Base-by-base conservation (phyloP, 495 filamentous ascomycete genomes). In the Aeminium ludgeri region DNA sequence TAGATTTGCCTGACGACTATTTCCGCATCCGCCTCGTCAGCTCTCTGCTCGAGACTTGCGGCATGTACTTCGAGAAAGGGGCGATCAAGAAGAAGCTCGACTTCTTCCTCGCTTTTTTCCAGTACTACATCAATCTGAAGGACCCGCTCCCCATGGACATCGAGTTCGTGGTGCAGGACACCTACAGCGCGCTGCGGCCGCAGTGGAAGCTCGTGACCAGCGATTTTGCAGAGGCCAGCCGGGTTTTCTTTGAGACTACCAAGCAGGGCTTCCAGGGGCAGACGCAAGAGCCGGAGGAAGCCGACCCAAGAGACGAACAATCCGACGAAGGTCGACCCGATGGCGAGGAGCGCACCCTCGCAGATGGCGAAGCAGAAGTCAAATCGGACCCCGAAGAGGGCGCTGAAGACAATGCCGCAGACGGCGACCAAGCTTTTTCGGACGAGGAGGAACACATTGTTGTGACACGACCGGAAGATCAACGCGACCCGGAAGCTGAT, bases 41-140 rank as follows among this genome's bases (percentile, higher is more conserved):
- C 38, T 86, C 78, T 4, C 63, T 96, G 15, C 72, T 99, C 2
- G 89, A 99, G 61, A 94, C 85, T 5, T 96, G 91, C 52, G 89
- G 89, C 35, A 78, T 86, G 59, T 96, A 84, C 61, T 99, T 93
- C 55, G 86, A 95, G 59, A 79, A 86, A 40, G 89, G 91, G 4
- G 74, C 78, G 27, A 78, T 86, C 0, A 89, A 86, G 55, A 96
- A 94, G 66, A 99, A 95, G 64, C 71, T 99, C 12, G 89, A 99
- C 54, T 96, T 93, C 60, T 99, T 95, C 66, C 68, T 99, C 38
- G 87, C 80, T 0, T 99, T 95, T 61, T 85, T 96, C 57, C 89
- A 86, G 73, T 95, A 94, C 55, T 99, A 99, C 65, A 79, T 94
- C 45, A 74, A 78, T 52, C 82, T 80, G n/a, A 99, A 99, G 59